Evolutionary conservation across 2,329 filamentous ascomycete species (phyloP), one percentile per base, ranked within the genome.

Genomic region (Fusarium bulbicola): DNA sequence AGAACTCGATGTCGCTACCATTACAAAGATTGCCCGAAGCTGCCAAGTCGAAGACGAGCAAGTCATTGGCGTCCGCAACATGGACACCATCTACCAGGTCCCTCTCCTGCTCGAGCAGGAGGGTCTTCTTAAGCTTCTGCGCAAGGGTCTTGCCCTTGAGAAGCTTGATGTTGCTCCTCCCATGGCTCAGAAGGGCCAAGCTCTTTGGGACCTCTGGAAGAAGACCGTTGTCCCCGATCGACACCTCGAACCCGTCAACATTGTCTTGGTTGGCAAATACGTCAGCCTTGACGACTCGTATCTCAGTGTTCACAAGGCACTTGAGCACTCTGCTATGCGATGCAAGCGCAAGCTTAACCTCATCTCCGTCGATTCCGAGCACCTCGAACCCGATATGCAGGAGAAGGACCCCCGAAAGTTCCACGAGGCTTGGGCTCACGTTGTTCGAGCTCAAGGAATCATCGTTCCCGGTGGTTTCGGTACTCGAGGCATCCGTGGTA

Each of bases 201-300:
- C 84, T n/a, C 92, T 92, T 57, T 97, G 95, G 94, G 82, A 89
- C 11, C 86, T 92, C 74, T 98, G 95, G 95, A 91, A 91, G 79
- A 85, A 84, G 37, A 88, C 93, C 12, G 93, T 94, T 10, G 87
- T 88, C 13, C 88, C 89, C 24, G 89, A 93, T 78, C 88, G 92
- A 62, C 89, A 90, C 67, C 86, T 92, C 57, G 87, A 89, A 63
- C 86, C 88, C 2, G 92, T 98, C 65, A 88, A 88, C 45, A 97
- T 99, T 80, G 94, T 91, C 14, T 86, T 99, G 18, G 95, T 98
- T 16, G 96, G 96, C 76, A 98, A 98, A 84, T 99, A 99, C 81
- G 92, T 91, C 28, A 90, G 90, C 59, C 89, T 95, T 8, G 91
- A 95, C 61, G 95, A 98, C 81, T 92, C 93, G 9, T 98, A 98